Evolutionary conservation across 441 rosid species (phyloP), one percentile per base, ranked within the genome.

Genomic region (Pelargonium hybrid): DNA sequence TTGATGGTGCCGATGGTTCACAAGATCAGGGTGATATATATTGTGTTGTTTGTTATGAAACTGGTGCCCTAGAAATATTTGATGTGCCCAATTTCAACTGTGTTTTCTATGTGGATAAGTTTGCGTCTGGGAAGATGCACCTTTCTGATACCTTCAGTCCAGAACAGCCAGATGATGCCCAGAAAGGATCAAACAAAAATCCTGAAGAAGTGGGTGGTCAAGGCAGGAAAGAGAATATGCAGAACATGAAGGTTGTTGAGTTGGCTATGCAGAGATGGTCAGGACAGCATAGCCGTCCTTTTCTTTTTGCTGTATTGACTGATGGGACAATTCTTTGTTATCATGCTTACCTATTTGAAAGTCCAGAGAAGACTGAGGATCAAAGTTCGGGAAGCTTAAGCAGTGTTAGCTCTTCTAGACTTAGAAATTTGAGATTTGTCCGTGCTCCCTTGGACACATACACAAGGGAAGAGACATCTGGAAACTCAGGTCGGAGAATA

Each of bases 301-400:
- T 88, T 79, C 89, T 92, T 75, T 85, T 89, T 79, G 98, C 90
- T 73, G 84, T 94, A 83, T 82, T 92, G 84, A 86, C 89, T 65
- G 99, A 94, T 82, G 99, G 99, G 71, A 92, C 98, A 70, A 84
- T 94, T 71, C 87, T 92, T 79, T 89, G 92, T 84, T 92, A 94
- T 84, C 99, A 92, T 79, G 97, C 94, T 67, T 89, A 84, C 87
- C 71, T 89, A 66, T 94, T 82, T 84, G 99, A 92, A 81, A 87
- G 88, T 76, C 75, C 84, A 69, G 97, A 92, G 68, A 78, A 81
- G 80, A 67, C 77, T 66, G 96, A 86, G 50, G 87, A 81, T 82
- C 85, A 79, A 76, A 76, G 69, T 72, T 81, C 88, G 82, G 80
- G 31, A 23, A 72, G 82, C 65, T 73, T 71, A 72, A 80, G 79